Conservation (phyloP, 2,329 filamentous ascomycete genomes). For the Penicillium hordei region DNA sequence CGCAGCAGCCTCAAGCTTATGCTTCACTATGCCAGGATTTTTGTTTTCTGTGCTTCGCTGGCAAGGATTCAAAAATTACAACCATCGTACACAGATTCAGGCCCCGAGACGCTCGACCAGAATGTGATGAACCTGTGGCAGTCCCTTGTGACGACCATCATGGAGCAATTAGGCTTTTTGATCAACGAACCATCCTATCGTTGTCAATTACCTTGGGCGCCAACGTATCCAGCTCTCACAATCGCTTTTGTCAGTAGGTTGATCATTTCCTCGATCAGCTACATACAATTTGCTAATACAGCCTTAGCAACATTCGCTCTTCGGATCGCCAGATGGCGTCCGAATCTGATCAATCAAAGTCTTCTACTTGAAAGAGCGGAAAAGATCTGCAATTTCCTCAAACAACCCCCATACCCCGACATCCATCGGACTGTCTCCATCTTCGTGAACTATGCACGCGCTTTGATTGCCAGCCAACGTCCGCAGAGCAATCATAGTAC, state of each 20-base stretch:
- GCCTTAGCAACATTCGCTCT: constrained; percentile 35
- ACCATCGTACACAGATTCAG: constrained; percentile 20
- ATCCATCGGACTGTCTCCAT: constrained; percentile 41
- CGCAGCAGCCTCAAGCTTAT: constrained; percentile 37
- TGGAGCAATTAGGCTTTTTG: constrained; percentile 35
- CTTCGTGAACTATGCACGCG: constrained; percentile 38
- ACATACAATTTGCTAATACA: constrained; percentile 11
- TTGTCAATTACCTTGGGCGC: constrained; percentile 36
- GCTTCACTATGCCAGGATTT: constrained; percentile 36
- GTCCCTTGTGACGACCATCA: constrained; percentile 34
- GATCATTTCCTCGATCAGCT: not conserved
- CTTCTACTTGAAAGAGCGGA: constrained; percentile 34
- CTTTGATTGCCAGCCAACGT: constrained; percentile 32
- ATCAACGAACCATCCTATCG: constrained; percentile 36
- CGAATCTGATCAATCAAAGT: constrained; percentile 33
- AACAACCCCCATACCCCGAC: constrained; percentile 39
- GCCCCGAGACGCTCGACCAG: constrained; percentile 23
- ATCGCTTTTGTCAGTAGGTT: constrained; percentile 40
- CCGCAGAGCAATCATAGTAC: constrained; percentile 16
- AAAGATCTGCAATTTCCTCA: constrained; percentile 36
- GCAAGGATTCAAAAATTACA: constrained; percentile 39
- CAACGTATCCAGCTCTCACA: constrained; percentile 37
- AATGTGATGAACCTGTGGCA: constrained; percentile 33
- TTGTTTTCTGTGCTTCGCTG: constrained; percentile 33
- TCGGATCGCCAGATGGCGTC: constrained; percentile 36